phyloP scores from a whole-genome alignment of 176 grass and related monocot genomes.

The Zizania latifolia region DNA sequence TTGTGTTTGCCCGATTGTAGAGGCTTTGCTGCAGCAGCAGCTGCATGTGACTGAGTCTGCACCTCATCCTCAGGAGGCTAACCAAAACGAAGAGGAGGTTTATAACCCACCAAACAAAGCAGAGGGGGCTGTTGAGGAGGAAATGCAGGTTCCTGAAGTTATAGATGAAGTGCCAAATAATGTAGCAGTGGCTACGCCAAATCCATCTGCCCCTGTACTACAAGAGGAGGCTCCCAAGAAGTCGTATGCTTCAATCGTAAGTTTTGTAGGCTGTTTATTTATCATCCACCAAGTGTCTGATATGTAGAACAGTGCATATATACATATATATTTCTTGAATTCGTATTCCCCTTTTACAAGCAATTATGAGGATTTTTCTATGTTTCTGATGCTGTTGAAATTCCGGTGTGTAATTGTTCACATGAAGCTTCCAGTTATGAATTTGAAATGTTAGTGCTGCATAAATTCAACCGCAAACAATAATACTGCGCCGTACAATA shows the following conservation, averaged over 20 bases:
- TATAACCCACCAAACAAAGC: constrained; percentile 39
- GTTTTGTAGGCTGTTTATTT: too few species aligned
- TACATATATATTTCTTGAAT: too few species aligned
- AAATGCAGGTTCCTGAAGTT: constrained; percentile 41
- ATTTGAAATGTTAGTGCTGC: neutral
- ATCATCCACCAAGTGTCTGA: too few species aligned
- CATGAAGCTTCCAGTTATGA: neutral
- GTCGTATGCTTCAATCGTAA: constrained; percentile 94
- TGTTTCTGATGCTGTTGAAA: neutral
- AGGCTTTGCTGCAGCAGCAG: constrained; percentile 25
- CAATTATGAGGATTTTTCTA: neutral
- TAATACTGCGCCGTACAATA: neutral
- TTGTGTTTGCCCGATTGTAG: constrained; percentile 9
- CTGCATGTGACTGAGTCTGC: constrained; percentile 18
- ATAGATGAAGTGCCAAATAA: constrained; percentile 50
- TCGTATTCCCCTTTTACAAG: too few species aligned
- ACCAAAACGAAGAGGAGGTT: constrained; percentile 33
- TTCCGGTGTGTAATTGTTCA: neutral
- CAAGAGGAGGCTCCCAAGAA: constrained; percentile 73
- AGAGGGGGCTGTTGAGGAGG: constrained; percentile 42
- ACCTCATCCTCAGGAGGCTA: constrained; percentile 22
- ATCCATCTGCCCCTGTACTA: constrained; percentile 8
- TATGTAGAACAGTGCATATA: too few species aligned
- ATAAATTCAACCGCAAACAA: neutral
- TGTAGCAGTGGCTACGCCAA: constrained; percentile 1